Evolutionary conservation across 768 basidiomycete genomes (phyloP), one percentile per base, ranked within the genome.

Genomic region (Boletus subparvulus): DNA sequence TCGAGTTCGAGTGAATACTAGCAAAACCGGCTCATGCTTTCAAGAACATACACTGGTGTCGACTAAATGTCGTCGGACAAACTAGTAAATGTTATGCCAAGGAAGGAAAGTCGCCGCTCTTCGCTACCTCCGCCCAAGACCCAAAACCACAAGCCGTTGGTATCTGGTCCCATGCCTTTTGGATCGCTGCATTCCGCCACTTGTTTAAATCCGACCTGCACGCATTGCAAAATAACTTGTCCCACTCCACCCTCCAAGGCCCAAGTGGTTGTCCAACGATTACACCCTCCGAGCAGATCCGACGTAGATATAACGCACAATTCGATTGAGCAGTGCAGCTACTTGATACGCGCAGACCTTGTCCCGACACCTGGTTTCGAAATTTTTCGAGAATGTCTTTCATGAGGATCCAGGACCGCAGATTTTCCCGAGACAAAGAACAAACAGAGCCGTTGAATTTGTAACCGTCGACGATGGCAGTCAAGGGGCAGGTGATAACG

Each of bases 181-280:
- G 59, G 3, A 58, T 55, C 17, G 39, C 48, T 2, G 6, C 16
- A 16, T 49, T 45, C n/a, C 52, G 56, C 48, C 42, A 50, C 21
- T 13, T 26, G 5, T 28, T 49, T 43, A 61, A 11, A 32, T 43
- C 32, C 16, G 43, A 10, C 39, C 48, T 61, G 6, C 59, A 60
- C 14, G 59, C 47, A 1, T 33, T 36, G 47, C 63, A 65, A 47
- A 65, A 61, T 28, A 40, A 16, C 6, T 47, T 46, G 46, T 58
- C 48, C 63, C 63, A 64, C 42, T 65, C 56, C 0, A n/a, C 21
- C 35, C 53, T 51, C 63, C 63, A 65, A 24, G 44, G 37, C 19
- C 51, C 52, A 19, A 64, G 46, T 0, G 63, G 60, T 4, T 54
- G 51, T 14, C 7, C 14, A 3, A 45, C 24, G 8, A 36, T 45